A percentile compares a stretch with the other conserved stretches of the same genome.
Evolutionary conservation across 2,329 filamentous ascomycete species (phyloP).

Genomic region (Sporothrix mexicana): DNA sequence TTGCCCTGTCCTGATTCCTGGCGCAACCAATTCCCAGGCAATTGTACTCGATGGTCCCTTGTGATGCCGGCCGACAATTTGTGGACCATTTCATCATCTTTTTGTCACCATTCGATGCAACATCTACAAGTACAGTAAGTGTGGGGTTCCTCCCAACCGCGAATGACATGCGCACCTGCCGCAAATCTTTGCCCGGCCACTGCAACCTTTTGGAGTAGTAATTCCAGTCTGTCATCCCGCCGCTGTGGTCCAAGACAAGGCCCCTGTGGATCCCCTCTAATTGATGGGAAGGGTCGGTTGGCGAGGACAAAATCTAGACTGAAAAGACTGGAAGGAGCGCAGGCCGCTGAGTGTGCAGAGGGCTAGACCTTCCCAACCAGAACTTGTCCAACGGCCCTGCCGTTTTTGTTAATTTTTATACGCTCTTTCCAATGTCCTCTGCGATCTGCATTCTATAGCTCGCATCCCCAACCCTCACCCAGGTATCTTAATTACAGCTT

Average conservation of each 20-base stretch:
- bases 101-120: neutral
- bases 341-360: neutral
- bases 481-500: neutral
- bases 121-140: neutral
- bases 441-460: no score
- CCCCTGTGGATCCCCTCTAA: conserved; percentile 11
- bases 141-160: neutral
- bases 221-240: conserved; percentile 13
- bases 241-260: conserved; percentile 24
- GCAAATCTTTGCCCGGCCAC: conserved; percentile 6
- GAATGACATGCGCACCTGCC: conserved; percentile 20
- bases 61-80: neutral
- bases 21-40: no score
- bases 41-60: neutral
- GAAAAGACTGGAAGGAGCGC: conserved; percentile 10
- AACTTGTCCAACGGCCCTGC: neutral
- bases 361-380: conserved; percentile 12
- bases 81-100: neutral
- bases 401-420: neutral
- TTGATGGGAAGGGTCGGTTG: neutral
- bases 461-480: no score
- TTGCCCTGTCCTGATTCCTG: no score
- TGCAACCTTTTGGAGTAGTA: neutral
- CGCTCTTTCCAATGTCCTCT: neutral
- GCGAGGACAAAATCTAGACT: neutral